Evolutionary conservation across 2,329 filamentous ascomycete genomes (phyloP), one percentile per base, ranked within the genome.

Genomic region (Phaeoacremonium minimum): DNA sequence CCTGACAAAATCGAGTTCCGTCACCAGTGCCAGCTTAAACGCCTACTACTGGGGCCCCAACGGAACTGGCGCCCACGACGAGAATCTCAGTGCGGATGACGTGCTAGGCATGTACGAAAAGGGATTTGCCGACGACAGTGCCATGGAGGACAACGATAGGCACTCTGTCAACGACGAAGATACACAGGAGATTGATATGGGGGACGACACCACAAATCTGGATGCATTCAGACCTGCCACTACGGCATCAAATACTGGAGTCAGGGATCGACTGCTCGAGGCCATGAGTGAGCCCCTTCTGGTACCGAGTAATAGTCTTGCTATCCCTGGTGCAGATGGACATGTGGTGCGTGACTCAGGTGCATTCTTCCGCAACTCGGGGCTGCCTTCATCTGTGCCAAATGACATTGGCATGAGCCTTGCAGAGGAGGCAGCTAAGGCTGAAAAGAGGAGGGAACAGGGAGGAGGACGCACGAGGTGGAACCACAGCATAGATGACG

Each of bases 1-100:
- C 33, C 58, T 83, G 45, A 93, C 88, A 4, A 88, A 86, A 48
- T 78, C 80, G 42, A 94, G 85, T 65, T 89, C 85, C 2, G 71
- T 82, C 36, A 84, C 64, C 63, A 57, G 39, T 34, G 18, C 47
- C 4, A 48, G 50, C 28, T 52, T 56, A 26, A 50, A 51, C 35
- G 49, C 47, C 8, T 52, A 52, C 22, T 26, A 26, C 22, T 26
- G 9, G 9, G 22, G 22, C 22, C 22, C 22, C 22, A 26, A 26
- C n/a, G 22, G 22, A 9, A 53, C 49, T 36, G 58, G 66, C 45
- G 60, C 56, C 28, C 58, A 65, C 13, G 69, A 75, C 42, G 77
- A 80, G 45, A 75, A 74, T 28, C 67, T 76, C 37, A 80, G 76
- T 49, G 65, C 84, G 19, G 77, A 83, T 47, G 78, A 83, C 64